Percentiles rank a stretch among this genome's conserved stretches.
Conservation (phyloP, 2,329 filamentous ascomycete species). For the Ceratocystis cubensis region DNA sequence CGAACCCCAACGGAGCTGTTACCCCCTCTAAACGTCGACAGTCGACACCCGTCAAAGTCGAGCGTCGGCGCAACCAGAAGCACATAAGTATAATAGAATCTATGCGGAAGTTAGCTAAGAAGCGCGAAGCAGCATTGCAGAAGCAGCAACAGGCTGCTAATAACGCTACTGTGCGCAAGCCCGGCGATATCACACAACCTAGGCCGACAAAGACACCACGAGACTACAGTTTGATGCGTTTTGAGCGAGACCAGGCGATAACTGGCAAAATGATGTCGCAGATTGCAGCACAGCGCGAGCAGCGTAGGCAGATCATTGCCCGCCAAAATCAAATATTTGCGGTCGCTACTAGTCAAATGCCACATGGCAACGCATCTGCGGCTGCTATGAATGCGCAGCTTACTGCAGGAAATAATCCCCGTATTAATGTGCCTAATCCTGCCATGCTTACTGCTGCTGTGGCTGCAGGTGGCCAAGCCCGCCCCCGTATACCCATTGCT, state of each 20-base stretch:
- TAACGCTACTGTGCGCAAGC: constrained; percentile 69
- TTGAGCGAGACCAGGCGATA: constrained; percentile 65
- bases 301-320: constrained; percentile 29
- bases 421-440: constrained; percentile 13
- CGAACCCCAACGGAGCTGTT: constrained; percentile 12
- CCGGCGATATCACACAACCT: constrained; percentile 45
- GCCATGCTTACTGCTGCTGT: constrained; percentile 25
- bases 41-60: constrained; percentile 67
- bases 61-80: constrained; percentile 72
- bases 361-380: constrained; percentile 3
- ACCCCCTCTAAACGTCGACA: constrained; percentile 38
- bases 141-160: constrained; percentile 81
- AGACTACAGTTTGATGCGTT: constrained; percentile 80
- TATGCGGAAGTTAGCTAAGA: constrained; percentile 91
- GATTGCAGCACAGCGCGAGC: constrained; percentile 43
- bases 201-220: constrained; percentile 60
- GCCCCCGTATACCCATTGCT: constrained; percentile 43
- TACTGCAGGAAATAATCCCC: neutral
- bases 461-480: constrained; percentile 33
- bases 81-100: constrained; percentile 83
- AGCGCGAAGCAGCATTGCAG: constrained; percentile 70
- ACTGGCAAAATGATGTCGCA: constrained; percentile 44
- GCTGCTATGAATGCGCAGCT: constrained; percentile 9
- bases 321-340: constrained; percentile 17
- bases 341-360: neutral